phyloP scores from a whole-genome alignment of 805 yeast genomes.

The Kodamaea sagamina region DNA sequence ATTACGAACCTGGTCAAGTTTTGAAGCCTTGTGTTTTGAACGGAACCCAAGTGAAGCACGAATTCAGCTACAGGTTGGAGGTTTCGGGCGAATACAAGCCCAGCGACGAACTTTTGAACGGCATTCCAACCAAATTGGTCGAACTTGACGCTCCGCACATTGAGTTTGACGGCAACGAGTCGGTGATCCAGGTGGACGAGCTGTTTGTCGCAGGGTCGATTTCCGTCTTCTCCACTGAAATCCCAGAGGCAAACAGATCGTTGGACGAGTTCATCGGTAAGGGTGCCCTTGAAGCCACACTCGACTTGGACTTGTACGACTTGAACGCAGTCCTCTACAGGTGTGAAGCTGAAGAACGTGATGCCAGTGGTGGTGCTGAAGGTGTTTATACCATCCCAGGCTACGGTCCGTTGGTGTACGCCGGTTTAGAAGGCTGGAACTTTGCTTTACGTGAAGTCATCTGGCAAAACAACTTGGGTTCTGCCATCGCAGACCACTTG shows the following conservation, averaged over 20 bases:
- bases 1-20: conserved; percentile 48
- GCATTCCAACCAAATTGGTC: conserved; percentile 65
- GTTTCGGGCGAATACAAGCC: conserved; percentile 51
- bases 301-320: conserved; percentile 60
- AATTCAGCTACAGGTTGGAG: conserved; percentile 58
- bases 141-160: conserved; percentile 54
- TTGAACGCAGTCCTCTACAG: conserved; percentile 74
- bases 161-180: conserved; percentile 42
- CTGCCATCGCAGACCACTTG: conserved; percentile 78
- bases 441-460: conserved; percentile 65
- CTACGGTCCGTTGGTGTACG: conserved; percentile 73
- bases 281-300: conserved; percentile 77
- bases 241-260: conserved; percentile 62
- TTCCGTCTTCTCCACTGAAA: conserved; percentile 73
- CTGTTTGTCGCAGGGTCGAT: conserved; percentile 87
- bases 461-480: conserved; percentile 73
- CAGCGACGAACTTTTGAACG: conserved; percentile 47
- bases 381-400: conserved; percentile 79
- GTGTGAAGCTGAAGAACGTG: conserved; percentile 87
- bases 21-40: conserved; percentile 58
- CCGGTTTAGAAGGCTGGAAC: conserved; percentile 94
- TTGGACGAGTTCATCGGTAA: conserved; percentile 67
- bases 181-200: conserved; percentile 59
- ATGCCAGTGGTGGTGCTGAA: conserved; percentile 65
- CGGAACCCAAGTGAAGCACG: conserved; percentile 60